Conservation (phyloP, 306 rosid genomes). For the Prunus fruticosa region DNA sequence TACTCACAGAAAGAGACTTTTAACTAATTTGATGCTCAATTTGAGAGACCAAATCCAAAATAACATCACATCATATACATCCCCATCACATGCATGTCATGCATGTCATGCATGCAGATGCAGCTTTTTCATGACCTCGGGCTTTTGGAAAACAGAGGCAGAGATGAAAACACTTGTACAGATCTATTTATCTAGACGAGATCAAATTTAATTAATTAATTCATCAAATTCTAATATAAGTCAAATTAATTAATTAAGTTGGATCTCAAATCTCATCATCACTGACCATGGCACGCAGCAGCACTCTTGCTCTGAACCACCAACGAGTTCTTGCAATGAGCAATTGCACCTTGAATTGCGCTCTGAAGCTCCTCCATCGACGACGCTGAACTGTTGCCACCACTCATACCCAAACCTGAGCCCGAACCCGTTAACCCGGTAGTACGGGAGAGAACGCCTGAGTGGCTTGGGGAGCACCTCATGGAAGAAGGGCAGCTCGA, state of each 20-base stretch:
- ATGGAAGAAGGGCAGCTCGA: conserved; percentile 94
- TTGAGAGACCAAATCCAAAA: conserved; percentile 21
- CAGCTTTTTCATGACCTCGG: not conserved
- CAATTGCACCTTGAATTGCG: conserved; percentile 95
- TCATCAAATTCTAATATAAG: no score
- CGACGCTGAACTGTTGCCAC: not conserved
- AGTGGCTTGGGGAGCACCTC: conserved; percentile 82
- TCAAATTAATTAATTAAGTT: not conserved
- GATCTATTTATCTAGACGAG: not conserved
- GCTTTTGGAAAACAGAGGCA: not conserved
- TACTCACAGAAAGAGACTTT: conserved; percentile 13
- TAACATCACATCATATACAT: not conserved
- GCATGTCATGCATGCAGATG: conserved; percentile 23
- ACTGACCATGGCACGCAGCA: conserved; percentile 31
- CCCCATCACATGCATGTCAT: not conserved
- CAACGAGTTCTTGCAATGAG: conserved; percentile 91
- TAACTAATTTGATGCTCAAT: conserved; percentile 25
- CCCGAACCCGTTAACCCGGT: conserved; percentile 12
- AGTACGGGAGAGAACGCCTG: conserved; percentile 57
- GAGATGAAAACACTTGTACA: not conserved
- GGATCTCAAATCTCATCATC: conserved; percentile 37
- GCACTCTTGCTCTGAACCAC: conserved; percentile 40
- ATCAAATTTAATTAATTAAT: not conserved
- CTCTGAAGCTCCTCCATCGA: conserved; percentile 94
- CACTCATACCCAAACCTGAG: not conserved